Conservation (phyloP, 2,329 filamentous ascomycete genomes). For the Aspergillus tubingensis region DNA sequence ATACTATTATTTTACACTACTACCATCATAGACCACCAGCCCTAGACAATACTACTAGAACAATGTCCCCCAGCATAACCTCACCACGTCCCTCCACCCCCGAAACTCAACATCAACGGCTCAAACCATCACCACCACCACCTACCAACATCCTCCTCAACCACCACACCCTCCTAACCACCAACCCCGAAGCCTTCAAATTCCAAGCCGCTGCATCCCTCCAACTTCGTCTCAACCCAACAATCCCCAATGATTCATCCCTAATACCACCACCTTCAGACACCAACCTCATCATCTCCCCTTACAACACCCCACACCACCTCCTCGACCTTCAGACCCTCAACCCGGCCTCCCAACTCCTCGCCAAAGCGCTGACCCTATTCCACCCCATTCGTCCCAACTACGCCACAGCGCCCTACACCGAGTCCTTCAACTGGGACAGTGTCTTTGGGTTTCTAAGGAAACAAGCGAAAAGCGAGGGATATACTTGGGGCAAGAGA, state of each 20-base stretch:
- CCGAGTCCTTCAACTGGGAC: conserved; percentile 76
- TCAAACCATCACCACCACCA: too few relatives aligned
- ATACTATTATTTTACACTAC: too few relatives aligned
- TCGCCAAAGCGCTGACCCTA: conserved; percentile 69
- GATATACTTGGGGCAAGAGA: conserved; percentile 57
- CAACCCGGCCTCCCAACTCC: conserved; percentile 64
- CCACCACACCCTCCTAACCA: conserved; percentile 36
- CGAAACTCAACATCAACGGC: not conserved
- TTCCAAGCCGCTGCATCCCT: conserved; percentile 38
- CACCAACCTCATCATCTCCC: conserved; percentile 65
- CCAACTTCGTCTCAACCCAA: conserved; percentile 27
- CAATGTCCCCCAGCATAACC: conserved; percentile 16
- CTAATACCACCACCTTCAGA: conserved; percentile 17
- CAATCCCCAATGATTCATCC: not conserved
- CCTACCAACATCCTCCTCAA: conserved; percentile 4
- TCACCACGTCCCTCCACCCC: conserved; percentile 3
- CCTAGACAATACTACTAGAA: not conserved
- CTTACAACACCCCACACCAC: conserved; percentile 71
- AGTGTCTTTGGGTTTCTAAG: conserved; percentile 61
- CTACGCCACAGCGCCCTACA: conserved; percentile 76
- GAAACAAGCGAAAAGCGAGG: conserved; percentile 51
- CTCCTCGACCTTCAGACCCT: conserved; percentile 71
- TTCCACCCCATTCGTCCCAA: conserved; percentile 65
- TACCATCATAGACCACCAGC: too few relatives aligned
- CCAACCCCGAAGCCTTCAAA: conserved; percentile 35